phyloP scores from a whole-genome alignment of 371 early-diverging fungal species.

The Phascolomyces articulosus region DNA sequence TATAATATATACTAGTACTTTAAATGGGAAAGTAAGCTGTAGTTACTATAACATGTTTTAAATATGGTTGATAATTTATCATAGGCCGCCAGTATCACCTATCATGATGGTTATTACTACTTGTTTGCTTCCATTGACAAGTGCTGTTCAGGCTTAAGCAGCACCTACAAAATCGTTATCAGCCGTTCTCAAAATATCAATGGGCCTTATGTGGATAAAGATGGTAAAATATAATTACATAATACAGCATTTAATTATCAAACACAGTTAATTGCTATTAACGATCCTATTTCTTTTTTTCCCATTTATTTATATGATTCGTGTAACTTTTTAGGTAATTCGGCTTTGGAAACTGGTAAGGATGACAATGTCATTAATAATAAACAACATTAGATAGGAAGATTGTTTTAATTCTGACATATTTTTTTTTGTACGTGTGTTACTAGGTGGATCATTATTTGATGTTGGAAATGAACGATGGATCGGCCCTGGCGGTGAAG shows the following conservation, averaged over 20 bases:
- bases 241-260: too few species aligned
- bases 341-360: neutral
- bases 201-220: constrained; percentile 12
- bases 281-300: neutral
- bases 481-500: constrained; percentile 18
- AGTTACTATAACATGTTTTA: neutral
- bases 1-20: too few species aligned
- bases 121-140: constrained; percentile 16
- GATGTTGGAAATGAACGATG: constrained; percentile 13
- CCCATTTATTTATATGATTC: neutral
- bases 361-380: neutral
- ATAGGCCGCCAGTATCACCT: constrained; percentile 3
- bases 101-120: constrained; percentile 17
- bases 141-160: constrained; percentile 13
- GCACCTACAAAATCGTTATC: constrained; percentile 12
- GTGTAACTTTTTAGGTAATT: neutral
- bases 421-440: neutral
- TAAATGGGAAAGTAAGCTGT: neutral
- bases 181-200: constrained; percentile 12
- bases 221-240: constrained; percentile 2
- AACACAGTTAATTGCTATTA: neutral
- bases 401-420: neutral
- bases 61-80: neutral
- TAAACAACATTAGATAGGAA: neutral
- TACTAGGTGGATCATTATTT: constrained; percentile 1